Evolutionary conservation across 495 filamentous ascomycete genomes (phyloP).

Genomic region (Hypoxylon cercidicola): DNA sequence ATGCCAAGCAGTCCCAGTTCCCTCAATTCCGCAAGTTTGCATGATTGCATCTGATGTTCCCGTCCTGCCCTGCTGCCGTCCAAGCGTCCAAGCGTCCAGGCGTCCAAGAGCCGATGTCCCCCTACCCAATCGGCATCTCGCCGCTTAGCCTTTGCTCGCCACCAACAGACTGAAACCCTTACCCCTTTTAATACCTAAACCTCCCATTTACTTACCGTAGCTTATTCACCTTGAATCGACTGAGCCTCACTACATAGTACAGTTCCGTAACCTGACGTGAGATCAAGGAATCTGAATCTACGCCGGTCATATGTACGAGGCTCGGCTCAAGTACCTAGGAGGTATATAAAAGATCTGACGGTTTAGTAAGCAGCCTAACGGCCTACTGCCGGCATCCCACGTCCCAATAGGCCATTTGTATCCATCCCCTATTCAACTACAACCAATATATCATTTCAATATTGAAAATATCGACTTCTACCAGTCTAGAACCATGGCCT

Average conservation of each 20-base stretch:
- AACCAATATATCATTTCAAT: background rate
- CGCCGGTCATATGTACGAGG: background rate
- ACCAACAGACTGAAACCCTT: conserved; percentile 15
- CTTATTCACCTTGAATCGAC: background rate
- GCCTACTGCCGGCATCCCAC: too few relatives aligned
- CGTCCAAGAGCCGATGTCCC: background rate
- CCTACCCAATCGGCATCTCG: conserved; percentile 4
- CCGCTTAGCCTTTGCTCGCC: conserved; percentile 22
- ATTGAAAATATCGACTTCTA: background rate
- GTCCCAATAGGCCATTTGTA: background rate
- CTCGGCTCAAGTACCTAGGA: too few relatives aligned
- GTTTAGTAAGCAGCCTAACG: too few relatives aligned
- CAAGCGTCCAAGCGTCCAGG: too few relatives aligned
- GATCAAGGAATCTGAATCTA: background rate
- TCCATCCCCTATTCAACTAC: background rate
- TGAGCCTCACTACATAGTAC: conserved; percentile 5
- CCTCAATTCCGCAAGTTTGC: conserved; percentile 26
- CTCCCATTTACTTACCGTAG: conserved; percentile 20
- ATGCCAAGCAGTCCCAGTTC: conserved; percentile 31
- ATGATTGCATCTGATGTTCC: background rate
- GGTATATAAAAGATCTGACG: too few relatives aligned
- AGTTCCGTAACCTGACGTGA: conserved; percentile 11
- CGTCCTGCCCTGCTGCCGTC: too few relatives aligned
- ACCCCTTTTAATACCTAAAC: conserved; percentile 22
- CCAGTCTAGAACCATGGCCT: conserved; percentile 53